Conservation (phyloP, 1,284 basidiomycete species). For the Sanghuangporus baumii region DNA sequence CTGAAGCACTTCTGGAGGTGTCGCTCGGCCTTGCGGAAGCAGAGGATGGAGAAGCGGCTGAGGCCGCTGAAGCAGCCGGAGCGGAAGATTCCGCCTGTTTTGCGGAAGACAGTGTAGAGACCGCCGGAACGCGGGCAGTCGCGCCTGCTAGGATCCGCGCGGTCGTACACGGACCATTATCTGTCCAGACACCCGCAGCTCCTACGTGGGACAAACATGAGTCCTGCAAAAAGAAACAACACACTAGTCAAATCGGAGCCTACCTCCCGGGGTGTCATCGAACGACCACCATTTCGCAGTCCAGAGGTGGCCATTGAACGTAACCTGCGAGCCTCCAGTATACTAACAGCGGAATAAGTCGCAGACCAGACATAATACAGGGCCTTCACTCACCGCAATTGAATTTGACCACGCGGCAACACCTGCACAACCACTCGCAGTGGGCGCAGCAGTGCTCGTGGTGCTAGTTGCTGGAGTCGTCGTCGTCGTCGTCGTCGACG, state of each 20-base stretch:
- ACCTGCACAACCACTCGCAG: conserved; percentile 39
- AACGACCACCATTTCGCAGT: conserved; percentile 57
- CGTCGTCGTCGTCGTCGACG: conserved; percentile 18
- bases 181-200: conserved; percentile 9
- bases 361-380: not conserved
- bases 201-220: not conserved
- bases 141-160: not conserved
- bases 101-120: not conserved
- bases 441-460: conserved; percentile 25
- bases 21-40: too few relatives aligned
- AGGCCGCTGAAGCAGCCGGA: not conserved
- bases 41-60: not conserved
- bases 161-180: conserved; percentile 9
- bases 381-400: conserved; percentile 34
- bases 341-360: conserved; percentile 1
- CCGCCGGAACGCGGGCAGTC: not conserved
- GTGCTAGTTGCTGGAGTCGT: conserved; percentile 24
- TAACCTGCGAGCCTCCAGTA: conserved; percentile 12
- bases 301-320: conserved; percentile 36
- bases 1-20: too few relatives aligned
- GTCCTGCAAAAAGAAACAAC: not conserved
- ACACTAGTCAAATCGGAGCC: not conserved
- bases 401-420: conserved; percentile 40
- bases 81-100: not conserved
- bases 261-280: conserved; percentile 46